These are phyloP conservation scores for Trypanosomatidae sp. DNA, from an alignment of 208 protist genomes.

Conservation along the genomic window DNA sequence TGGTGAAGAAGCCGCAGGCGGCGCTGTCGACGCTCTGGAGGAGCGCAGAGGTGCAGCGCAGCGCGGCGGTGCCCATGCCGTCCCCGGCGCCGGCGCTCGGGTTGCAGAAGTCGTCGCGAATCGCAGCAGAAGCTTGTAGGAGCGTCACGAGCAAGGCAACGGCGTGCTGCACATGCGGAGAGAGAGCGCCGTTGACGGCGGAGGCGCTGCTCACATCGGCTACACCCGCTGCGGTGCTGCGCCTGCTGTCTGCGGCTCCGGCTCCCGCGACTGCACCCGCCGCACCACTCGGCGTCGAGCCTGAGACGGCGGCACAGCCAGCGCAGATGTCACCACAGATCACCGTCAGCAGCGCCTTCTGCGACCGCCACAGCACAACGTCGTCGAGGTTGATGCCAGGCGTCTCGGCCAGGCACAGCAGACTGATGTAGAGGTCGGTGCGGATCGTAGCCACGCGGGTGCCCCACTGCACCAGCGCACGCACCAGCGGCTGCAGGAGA, in stretches of 20 bases:
- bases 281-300: too few species aligned
- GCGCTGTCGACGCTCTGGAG: conserved; percentile 53
- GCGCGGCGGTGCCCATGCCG: conserved; percentile 30
- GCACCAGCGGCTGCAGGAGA: conserved; percentile 58
- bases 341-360: conserved; percentile 54
- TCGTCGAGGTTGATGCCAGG: conserved; percentile 66
- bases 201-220: too few species aligned
- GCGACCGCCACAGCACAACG: conserved; percentile 49
- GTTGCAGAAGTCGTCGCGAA: conserved; percentile 72
- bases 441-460: conserved; percentile 41
- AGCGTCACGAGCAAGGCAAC: conserved; percentile 60
- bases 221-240: too few species aligned
- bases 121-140: conserved; percentile 52
- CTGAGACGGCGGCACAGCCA: not conserved
- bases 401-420: conserved; percentile 56
- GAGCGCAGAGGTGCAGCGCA: conserved; percentile 48
- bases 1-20: conserved; percentile 43
- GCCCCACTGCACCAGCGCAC: conserved; percentile 58
- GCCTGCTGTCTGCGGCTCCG: not conserved
- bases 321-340: conserved; percentile 53
- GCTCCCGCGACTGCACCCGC: not conserved
- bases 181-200: too few species aligned
- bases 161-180: conserved; percentile 26
- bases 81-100: conserved; percentile 18
- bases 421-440: conserved; percentile 53